Evolutionary conservation across 768 basidiomycete genomes (phyloP), one percentile per base, ranked within the genome.

Genomic region (Suillus lakei): DNA sequence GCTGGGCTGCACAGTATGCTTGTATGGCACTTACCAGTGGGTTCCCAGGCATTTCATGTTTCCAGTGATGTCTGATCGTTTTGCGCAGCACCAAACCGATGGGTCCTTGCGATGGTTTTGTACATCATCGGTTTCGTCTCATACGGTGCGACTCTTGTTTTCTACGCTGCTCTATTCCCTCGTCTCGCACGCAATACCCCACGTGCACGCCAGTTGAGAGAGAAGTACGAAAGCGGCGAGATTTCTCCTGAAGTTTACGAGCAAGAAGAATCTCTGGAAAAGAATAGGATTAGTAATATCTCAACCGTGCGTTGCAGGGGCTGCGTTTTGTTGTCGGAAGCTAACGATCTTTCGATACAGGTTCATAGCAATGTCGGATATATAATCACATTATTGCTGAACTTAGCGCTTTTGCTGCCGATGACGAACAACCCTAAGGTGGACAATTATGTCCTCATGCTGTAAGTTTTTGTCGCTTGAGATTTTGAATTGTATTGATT

Each of bases 211-310:
- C 74, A 74, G 2, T 76, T 93, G 4, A 79, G 82, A 41, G 84
- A 83, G 58, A 84, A 81, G 68, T 88, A 84, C 62, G 88, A 89
- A 58, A 80, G 79, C 0, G 89, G 90, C 0, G 85, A 89, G 65
- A 86, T 89, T 13, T 70, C 80, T 0, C 76, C 78, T 16, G 89
- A 89, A 62, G 88, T 84, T 67, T 93, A 90, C 68, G 92, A 93
- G 70, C 72, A 68, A 21, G 91, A 91, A 70, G 91, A 93, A 70
- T 91, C 89, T 38, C 70, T 94, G 51, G 91, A 94, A 78, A 93
- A 93, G 83, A 95, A 93, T 66, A 79, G 88, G 67, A 91, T 95
- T 64, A 92, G 92, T 71, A 94, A 93, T 70, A 91, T 93, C 67
- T 91, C 89, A 71, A 93, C 90, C 50, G 92, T 92, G 55, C 56